Percentiles rank a stretch among this genome's conserved stretches.
Conservation (phyloP, 306 rosid genomes). For the Vachellia collinsii region DNA sequence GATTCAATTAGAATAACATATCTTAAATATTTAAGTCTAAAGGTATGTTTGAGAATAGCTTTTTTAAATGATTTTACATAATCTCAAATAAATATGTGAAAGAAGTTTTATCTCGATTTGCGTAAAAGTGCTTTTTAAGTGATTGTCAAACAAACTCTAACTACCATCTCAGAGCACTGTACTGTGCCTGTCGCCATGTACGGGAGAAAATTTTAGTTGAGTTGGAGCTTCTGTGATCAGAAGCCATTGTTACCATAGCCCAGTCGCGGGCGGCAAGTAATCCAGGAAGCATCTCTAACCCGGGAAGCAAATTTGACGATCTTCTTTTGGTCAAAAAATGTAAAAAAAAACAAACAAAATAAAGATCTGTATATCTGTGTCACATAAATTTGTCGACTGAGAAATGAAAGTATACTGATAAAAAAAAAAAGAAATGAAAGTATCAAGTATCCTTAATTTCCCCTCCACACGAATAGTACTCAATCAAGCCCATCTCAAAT, state of each 20-base stretch:
- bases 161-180: no score
- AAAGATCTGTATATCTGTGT: no score
- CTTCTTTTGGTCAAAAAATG: not conserved
- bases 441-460: not conserved
- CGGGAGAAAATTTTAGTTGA: not conserved
- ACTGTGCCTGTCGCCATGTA: not conserved
- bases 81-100: no score
- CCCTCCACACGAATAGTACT: not conserved
- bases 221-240: not conserved
- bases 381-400: not conserved
- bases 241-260: not conserved
- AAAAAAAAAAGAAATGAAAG: no score
- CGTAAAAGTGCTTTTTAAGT: no score
- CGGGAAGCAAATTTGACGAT: not conserved
- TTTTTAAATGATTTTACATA: no score
- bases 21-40: no score
- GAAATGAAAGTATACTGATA: not conserved
- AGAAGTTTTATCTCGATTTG: no score
- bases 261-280: not conserved
- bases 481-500: not conserved
- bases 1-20: no score
- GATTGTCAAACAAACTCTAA: no score
- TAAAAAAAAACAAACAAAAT: no score
- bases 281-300: not conserved
- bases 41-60: no score